These are phyloP conservation scores for Candida loeiensis DNA, from an alignment of 805 yeast genomes.

Conservation along the genomic window DNA sequence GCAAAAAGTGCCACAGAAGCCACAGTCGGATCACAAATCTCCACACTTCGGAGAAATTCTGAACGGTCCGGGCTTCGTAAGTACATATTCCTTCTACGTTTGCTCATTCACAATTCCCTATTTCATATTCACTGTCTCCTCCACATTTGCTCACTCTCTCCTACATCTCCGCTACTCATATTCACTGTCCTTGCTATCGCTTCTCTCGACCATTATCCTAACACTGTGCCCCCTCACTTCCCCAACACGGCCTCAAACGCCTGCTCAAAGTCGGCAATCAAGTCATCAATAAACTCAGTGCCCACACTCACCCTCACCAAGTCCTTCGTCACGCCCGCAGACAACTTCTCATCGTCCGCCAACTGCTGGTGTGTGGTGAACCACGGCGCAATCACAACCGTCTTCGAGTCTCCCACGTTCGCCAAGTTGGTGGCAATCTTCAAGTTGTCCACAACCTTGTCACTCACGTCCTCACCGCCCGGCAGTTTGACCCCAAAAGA, in stretches of 20 bases:
- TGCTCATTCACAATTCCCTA: no score
- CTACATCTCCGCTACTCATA: no score
- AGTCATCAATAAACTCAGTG: slow-evolving; percentile 77
- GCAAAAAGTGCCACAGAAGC: no score
- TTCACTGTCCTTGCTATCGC: neutral
- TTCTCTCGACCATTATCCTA: neutral
- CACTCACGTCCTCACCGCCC: slow-evolving; percentile 72
- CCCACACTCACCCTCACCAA: slow-evolving; percentile 85
- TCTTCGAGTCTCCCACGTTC: slow-evolving; percentile 94
- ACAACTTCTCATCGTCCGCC: slow-evolving; percentile 69
- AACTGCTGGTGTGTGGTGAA: slow-evolving; percentile 95
- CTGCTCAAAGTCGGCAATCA: slow-evolving; percentile 74
- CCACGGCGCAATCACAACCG: slow-evolving; percentile 93
- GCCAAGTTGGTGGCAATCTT: slow-evolving; percentile 90
- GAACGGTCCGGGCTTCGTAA: no score
- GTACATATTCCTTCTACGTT: no score
- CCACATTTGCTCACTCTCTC: no score
- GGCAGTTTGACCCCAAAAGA: slow-evolving; percentile 83
- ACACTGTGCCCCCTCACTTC: neutral
- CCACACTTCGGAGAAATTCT: no score
- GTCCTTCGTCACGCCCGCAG: slow-evolving; percentile 86
- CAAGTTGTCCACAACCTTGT: slow-evolving; percentile 77
- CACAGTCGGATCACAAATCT: no score
- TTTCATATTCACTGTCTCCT: no score
- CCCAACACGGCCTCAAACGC: slow-evolving; percentile 64